Base-by-base conservation (phyloP, 2,329 filamentous ascomycete genomes). In the Trichoderma asperellum region DNA sequence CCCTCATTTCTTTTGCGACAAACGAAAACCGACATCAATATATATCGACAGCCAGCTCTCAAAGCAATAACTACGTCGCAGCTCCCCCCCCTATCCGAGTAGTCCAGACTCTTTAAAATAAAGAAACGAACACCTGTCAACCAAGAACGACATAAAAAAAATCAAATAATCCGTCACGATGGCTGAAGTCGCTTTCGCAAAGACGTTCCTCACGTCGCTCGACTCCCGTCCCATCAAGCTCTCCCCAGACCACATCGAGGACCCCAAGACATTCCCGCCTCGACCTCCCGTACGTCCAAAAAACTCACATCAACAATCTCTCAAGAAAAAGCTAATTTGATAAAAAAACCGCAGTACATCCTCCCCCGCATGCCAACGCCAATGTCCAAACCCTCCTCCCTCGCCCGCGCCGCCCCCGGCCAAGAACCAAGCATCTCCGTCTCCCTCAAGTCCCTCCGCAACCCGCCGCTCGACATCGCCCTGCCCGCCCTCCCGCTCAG, bases 221-320 rank as follows among this genome's bases (percentile, higher is more conserved):
- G 93, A 97, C 81, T 87, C 89, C 71, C 89, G 91, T 61, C 91
- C 94, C 8, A 80, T 89, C 75, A 96, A 94, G 84, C 87, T 98
- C 72, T 89, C 91, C n/a, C 85, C 92, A 73, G 93, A 98, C 80
- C 92, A 97, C 88, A 90, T 96, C 79, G 92, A 95, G 81, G 93
- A 97, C 77, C 89, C 93, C 61, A 90, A 89, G 75, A 88, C 86
- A 73, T 94, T 95, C 78, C 91, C 92, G 29, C 84, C 91, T 32
- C 89, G 92, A 71, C 86, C 89, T 73, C 91, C 94, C 18, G 95
- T 97, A 87, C 43, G 77, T 73, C 34, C 16, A 8, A 53, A 18
- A 35, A n/a, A 34, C 14, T 53, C 56, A 35, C 14, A 56, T 59
- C 16, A n/a, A 5, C 24, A 4, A 29, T 43, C 16, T 27, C 12